These are phyloP conservation scores for Lomentospora prolificans DNA, from an alignment of 2,329 filamentous ascomycete genomes.

Conservation along the genomic window DNA sequence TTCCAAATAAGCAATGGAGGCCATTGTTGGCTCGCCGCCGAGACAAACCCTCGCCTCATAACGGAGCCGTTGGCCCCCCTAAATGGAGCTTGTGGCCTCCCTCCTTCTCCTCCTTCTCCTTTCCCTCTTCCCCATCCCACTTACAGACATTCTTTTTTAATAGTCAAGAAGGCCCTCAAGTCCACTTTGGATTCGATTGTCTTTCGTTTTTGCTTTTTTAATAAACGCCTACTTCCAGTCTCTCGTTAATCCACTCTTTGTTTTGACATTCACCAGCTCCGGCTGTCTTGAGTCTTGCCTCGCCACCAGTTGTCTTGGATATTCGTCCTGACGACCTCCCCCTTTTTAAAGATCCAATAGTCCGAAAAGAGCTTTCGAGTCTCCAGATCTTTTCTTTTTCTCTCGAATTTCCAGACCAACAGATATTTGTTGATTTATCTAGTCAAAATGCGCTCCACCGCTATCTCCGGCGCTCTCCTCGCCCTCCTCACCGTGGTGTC, in stretches of 20 bases:
- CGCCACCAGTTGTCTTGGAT: not conserved
- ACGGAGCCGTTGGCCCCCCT: not conserved
- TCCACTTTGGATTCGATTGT: not conserved
- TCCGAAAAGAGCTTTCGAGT: not conserved
- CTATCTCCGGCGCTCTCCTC: constrained; percentile 37
- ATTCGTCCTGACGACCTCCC: not conserved
- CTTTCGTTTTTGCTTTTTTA: not conserved
- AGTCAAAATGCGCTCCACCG: constrained; percentile 19
- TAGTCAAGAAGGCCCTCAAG: not conserved
- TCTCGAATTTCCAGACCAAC: not conserved
- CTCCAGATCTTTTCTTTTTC: not conserved
- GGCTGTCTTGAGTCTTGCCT: not conserved
- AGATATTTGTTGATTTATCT: not conserved
- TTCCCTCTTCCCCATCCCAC: not conserved
- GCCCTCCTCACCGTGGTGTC: constrained; percentile 37
- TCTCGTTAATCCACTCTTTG: constrained; percentile 4
- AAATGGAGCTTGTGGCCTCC: not conserved
- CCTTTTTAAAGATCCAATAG: not conserved
- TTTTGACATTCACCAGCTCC: not conserved
- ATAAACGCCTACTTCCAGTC: not conserved
- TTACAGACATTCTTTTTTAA: not conserved
- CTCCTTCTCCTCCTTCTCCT: not conserved
- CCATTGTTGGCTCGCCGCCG: not conserved
- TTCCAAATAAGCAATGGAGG: constrained; percentile 1
- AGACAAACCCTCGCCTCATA: not conserved